Percentiles rank a stretch among this genome's conserved stretches.
Conservation (phyloP, 805 yeast genomes). For the Wickerhamiella shivajii region DNA sequence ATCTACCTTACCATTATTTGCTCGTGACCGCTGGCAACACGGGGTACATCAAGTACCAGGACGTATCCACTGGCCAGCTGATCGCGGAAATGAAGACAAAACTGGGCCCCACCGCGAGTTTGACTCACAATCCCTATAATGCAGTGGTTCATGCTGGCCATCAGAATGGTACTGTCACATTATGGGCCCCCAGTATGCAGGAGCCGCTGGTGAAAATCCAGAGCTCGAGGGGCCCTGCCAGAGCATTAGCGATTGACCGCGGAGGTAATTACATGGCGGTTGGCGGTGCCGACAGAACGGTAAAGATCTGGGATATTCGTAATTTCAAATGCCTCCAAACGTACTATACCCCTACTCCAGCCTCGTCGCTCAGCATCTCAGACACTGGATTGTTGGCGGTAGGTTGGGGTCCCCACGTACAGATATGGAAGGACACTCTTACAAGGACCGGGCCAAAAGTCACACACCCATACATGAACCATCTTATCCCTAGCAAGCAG, state of each 20-base stretch:
- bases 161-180: conserved; percentile 76
- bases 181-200: conserved; percentile 86
- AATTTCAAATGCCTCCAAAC: conserved; percentile 63
- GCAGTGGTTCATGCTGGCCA: conserved; percentile 92
- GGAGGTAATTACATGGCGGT: conserved; percentile 91
- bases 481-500: conserved; percentile 63
- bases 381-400: conserved; percentile 78
- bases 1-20: conserved; percentile 82
- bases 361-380: conserved; percentile 61
- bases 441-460: conserved; percentile 39
- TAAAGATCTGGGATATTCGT: conserved; percentile 90
- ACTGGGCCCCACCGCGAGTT: conserved; percentile 75
- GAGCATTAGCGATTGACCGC: conserved; percentile 75
- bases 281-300: conserved; percentile 68
- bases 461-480: conserved; percentile 82
- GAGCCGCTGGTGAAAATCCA: conserved; percentile 74
- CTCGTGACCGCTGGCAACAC: conserved; percentile 80
- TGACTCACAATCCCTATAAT: conserved; percentile 90
- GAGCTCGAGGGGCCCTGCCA: conserved; percentile 73
- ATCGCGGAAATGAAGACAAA: conserved; percentile 77
- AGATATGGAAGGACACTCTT: conserved; percentile 81
- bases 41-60: conserved; percentile 83
- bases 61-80: conserved; percentile 80
- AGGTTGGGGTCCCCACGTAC: conserved; percentile 94
- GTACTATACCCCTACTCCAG: conserved; percentile 72